phyloP scores from a whole-genome alignment of 768 basidiomycete species.

The Rhizopogon vulgaris region DNA sequence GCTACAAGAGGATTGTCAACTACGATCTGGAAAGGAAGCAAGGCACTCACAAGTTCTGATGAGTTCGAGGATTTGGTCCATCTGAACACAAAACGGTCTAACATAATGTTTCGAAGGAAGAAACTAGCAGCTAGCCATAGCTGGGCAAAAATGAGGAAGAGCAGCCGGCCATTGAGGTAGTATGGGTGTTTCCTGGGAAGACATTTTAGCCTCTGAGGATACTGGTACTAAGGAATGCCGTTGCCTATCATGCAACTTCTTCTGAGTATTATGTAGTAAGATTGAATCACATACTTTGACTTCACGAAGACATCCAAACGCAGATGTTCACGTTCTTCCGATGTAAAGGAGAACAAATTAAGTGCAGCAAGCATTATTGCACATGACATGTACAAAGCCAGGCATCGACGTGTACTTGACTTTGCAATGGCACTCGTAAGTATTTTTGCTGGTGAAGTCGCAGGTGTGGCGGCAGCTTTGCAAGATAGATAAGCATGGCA shows the following conservation, averaged over 20 bases:
- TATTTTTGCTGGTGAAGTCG: constrained; percentile 47
- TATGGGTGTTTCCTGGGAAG: constrained; percentile 63
- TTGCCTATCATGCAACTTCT: constrained; percentile 7
- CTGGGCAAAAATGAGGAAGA: constrained; percentile 57
- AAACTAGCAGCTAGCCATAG: constrained; percentile 39
- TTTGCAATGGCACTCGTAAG: constrained; percentile 42
- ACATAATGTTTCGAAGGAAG: constrained; percentile 51
- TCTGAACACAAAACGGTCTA: constrained; percentile 51
- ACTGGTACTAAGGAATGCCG: not conserved
- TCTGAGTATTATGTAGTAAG: not conserved
- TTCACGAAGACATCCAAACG: constrained; percentile 55
- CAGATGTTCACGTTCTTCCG: constrained; percentile 27
- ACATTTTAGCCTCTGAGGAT: not conserved
- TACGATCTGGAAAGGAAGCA: not conserved
- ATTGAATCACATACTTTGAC: constrained; percentile 41
- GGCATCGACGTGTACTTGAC: constrained; percentile 37
- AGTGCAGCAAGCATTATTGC: constrained; percentile 37
- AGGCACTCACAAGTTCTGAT: constrained; percentile 12
- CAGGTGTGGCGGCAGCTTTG: constrained; percentile 40
- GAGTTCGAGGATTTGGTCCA: constrained; percentile 27
- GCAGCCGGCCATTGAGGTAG: constrained; percentile 62
- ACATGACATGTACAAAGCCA: constrained; percentile 42
- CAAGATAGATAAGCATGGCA: not conserved
- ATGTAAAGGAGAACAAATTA: constrained; percentile 34
- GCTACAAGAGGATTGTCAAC: constrained; percentile 6